A percentile compares a stretch with the other conserved stretches of the same genome.
Evolutionary conservation across 2,329 filamentous ascomycete species (phyloP).

Genomic region (Acephala macrosclerotiorum): DNA sequence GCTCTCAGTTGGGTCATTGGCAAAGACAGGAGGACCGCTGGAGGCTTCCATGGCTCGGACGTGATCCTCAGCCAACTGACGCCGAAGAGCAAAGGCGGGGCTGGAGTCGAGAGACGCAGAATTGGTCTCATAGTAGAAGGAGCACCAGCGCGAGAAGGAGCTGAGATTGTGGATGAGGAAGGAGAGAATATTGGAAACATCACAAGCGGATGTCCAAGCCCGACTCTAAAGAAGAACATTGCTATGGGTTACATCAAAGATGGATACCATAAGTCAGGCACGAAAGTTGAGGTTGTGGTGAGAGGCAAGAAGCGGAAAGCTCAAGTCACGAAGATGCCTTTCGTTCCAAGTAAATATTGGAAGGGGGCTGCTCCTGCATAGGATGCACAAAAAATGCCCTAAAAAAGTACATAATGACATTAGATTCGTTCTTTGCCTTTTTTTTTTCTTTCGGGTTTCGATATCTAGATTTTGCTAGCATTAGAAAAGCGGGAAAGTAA

Average conservation of each 20-base stretch:
- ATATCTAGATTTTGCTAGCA: neutral
- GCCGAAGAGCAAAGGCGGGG: constrained; percentile 74
- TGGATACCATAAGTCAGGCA: constrained; percentile 73
- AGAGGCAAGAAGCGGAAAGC: constrained; percentile 72
- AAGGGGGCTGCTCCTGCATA: constrained; percentile 36
- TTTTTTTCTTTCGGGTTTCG: neutral
- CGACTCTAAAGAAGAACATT: constrained; percentile 87
- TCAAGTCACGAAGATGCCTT: constrained; percentile 74
- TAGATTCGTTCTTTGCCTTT: neutral
- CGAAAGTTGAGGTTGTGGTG: constrained; percentile 69
- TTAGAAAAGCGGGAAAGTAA: neutral
- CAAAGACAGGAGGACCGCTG: constrained; percentile 71
- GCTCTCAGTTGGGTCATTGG: constrained; percentile 83
- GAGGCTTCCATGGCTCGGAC: constrained; percentile 86
- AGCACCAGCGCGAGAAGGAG: constrained; percentile 89
- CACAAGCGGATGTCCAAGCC: constrained; percentile 90
- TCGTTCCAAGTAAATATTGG: constrained; percentile 71
- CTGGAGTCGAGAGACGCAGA: constrained; percentile 73
- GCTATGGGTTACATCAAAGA: constrained; percentile 86
- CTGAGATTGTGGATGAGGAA: constrained; percentile 71
- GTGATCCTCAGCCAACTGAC: constrained; percentile 80
- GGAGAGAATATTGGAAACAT: constrained; percentile 77
- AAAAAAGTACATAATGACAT: neutral
- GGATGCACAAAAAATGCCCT: neutral
- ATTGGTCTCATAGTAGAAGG: constrained; percentile 85